phyloP scores from a whole-genome alignment of 345 rosid species.

The sweet orange (Citrus sinensis) region DVS_A1.0 CM039169.1:26758001-26758500 shows the following conservation, averaged over 20 bases:
- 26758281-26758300: not conserved
- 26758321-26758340: constrained; percentile 7
- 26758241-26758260: constrained; percentile 2
- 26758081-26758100: not conserved
- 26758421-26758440: not conserved
- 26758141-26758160: not conserved
- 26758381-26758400: constrained; percentile 16
- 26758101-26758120: not conserved
- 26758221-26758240: not conserved
- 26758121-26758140: not conserved
- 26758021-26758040: constrained; percentile 8
- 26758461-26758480: constrained; percentile 7
- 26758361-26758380: constrained; percentile 9
- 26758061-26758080: not conserved
- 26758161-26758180: not conserved
- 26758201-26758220: not conserved
- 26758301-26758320: constrained; percentile 6
- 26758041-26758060: not conserved
- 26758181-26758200: not conserved
- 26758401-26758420: constrained; percentile 6
- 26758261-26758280: not conserved
- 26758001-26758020: constrained; percentile 27
- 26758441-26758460: not conserved
- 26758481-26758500: not conserved
- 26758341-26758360: not conserved